Percentiles rank a stretch among this genome's conserved stretches.
These are phyloP conservation scores for Xylaria acuta DNA, from an alignment of 495 filamentous ascomycete genomes.

Conservation along the genomic window DNA sequence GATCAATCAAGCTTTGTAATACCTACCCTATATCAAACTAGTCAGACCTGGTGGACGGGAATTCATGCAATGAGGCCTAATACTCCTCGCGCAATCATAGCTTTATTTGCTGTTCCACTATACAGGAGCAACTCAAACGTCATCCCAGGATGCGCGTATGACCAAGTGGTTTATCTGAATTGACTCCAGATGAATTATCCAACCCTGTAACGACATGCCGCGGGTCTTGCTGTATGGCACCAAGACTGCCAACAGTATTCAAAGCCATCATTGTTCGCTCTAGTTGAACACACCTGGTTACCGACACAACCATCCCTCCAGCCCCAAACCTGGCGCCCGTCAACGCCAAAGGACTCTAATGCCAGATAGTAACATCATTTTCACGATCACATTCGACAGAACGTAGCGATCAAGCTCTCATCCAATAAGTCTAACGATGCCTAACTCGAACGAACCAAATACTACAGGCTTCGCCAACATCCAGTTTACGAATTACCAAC, in stretches of 20 bases:
- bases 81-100: background rate
- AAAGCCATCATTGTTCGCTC: background rate
- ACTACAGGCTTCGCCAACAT: background rate
- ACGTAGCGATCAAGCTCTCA: background rate
- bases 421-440: background rate
- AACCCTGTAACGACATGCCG: background rate
- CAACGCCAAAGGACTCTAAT: background rate
- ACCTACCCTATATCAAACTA: background rate
- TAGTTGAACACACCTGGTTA: background rate
- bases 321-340: background rate
- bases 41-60: background rate
- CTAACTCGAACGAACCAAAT: background rate
- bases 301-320: background rate
- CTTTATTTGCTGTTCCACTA: background rate
- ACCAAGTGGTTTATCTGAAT: constrained; percentile 1
- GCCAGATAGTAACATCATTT: background rate
- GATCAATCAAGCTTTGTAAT: background rate
- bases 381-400: background rate
- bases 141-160: background rate
- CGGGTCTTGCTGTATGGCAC: background rate
- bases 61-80: background rate
- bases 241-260: background rate
- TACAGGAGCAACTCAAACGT: background rate
- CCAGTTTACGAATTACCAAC: constrained; percentile 19
- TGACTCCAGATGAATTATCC: background rate